Evolutionary conservation across 2,329 filamentous ascomycete genomes (phyloP), one percentile per base, ranked within the genome.

Genomic region (Colletotrichum higginsianum): DNA sequence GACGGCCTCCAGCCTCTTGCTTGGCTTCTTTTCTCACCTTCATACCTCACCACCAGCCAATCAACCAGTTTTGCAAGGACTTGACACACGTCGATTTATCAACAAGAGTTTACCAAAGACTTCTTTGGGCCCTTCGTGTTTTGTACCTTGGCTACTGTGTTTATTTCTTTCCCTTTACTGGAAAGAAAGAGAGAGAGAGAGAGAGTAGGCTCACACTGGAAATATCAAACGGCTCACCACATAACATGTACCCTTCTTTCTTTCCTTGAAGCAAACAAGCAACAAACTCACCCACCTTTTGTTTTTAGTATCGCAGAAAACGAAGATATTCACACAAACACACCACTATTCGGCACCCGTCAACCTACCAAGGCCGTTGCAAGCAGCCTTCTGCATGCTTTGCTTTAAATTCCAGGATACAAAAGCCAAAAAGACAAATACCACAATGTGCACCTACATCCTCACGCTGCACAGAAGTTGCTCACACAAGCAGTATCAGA

Each of bases 371-470:
- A 38, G 35, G 9, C 35, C 2, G 35, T 11, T 38, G 9, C 8
- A 38, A 38, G 35, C 35, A 38, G 35, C 35, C 35, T 38, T 38
- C 8, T 38, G 35, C 35, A 38, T 9, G 35, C 2, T 9, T 38
- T 11, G 8, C 35, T 11, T 11, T 11, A 3, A 38, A 11, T 38
- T 38, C 8, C 2, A 38, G 35, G 35, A 38, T 38, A 38, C 30
- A 9, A 21, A 21, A 9, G 7, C 60, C n/a, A 23, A n/a, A 6
- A 30, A 62, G 44, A n/a, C 13, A 30, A 12, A 30, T 16, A 12
- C 26, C 6, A 65, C 15, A 46, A 83, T 83, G 81, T 83, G 81
- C 65, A 75, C 75, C 72, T 75, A 80, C 60, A 71, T 80, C 57
- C 79, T 76, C 65, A 79, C 75, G 23, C 69, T 75, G 46, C 67